phyloP scores from a whole-genome alignment of 2,329 filamentous ascomycete genomes.

The Karstenula rhodostoma region DNA sequence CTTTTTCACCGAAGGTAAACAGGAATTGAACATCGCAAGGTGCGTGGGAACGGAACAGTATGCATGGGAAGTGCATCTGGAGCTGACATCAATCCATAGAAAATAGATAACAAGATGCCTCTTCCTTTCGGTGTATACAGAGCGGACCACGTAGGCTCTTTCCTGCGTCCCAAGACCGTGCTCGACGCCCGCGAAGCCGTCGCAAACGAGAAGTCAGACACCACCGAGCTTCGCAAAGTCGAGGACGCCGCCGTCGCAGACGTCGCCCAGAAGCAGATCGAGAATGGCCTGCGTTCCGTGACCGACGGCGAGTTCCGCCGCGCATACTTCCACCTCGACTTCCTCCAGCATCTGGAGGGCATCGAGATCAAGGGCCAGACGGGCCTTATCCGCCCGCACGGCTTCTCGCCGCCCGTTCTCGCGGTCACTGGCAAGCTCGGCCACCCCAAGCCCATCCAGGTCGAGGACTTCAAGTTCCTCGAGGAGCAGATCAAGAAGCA shows the following conservation, averaged over 20 bases:
- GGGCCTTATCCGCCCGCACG: constrained; percentile 52
- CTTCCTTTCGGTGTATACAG: constrained; percentile 51
- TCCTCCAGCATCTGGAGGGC: constrained; percentile 63
- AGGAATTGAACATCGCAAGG: not conserved
- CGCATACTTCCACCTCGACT: constrained; percentile 67
- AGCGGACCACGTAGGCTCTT: constrained; percentile 66
- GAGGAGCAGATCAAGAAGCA: constrained; percentile 55
- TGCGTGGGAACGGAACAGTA: not conserved
- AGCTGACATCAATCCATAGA: constrained; percentile 9
- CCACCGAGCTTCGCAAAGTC: constrained; percentile 57
- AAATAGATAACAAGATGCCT: constrained; percentile 37
- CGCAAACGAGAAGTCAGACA: constrained; percentile 53
- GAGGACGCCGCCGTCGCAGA: constrained; percentile 61
- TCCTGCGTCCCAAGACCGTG: constrained; percentile 61
- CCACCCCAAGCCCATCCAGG: constrained; percentile 63
- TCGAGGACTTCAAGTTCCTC: constrained; percentile 65
- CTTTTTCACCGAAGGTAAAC: not conserved
- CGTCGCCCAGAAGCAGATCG: constrained; percentile 60
- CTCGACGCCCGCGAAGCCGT: constrained; percentile 60
- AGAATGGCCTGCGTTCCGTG: constrained; percentile 59
- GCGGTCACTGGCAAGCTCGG: constrained; percentile 63
- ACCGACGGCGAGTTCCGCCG: constrained; percentile 67
- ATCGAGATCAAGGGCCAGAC: constrained; percentile 62
- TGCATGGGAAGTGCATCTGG: not conserved
- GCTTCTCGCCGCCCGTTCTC: constrained; percentile 62